Percentiles rank a stretch among this genome's conserved stretches.
Conservation (phyloP, 2,329 filamentous ascomycete genomes). For the Apiospora malaysiana region DNA sequence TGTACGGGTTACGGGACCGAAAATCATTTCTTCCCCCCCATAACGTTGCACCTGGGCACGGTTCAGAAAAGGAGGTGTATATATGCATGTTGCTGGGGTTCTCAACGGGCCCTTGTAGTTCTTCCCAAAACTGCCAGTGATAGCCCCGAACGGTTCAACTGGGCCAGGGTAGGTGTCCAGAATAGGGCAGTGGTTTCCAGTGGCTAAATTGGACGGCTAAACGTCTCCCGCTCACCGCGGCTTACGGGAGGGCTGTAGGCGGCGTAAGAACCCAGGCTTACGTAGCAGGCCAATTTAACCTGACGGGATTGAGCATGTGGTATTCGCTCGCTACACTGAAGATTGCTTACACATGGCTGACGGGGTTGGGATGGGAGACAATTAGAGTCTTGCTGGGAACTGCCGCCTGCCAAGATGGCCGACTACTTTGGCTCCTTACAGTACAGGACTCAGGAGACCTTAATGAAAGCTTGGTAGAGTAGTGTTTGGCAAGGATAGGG, state of each 20-base stretch:
- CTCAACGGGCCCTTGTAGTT: not conserved
- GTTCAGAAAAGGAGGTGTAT: not conserved
- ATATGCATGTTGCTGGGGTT: not conserved
- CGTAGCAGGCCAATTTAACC: not conserved
- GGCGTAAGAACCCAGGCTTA: not conserved
- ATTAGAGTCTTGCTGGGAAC: not conserved
- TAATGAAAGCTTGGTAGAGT: not conserved
- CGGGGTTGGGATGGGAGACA: not conserved
- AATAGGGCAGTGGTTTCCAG: not conserved
- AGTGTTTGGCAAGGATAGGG: not conserved
- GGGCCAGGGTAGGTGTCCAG: not conserved
- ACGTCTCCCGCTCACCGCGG: not conserved
- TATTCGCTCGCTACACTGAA: slow-evolving; percentile 5
- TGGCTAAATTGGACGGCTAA: slow-evolving; percentile 5
- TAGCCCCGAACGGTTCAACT: not conserved
- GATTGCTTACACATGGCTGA: slow-evolving; percentile 3
- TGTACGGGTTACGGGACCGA: not conserved
- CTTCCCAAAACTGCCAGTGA: not conserved
- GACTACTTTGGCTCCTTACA: not conserved
- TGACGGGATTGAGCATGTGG: not conserved
- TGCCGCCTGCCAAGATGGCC: not conserved
- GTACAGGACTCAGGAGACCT: not conserved
- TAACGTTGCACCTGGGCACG: not conserved
- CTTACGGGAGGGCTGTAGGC: not conserved
- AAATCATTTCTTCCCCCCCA: not conserved